These are phyloP conservation scores for Tritrichomonas foetus DNA, from an alignment of 208 protist species.

Conservation along the genomic window DNA sequence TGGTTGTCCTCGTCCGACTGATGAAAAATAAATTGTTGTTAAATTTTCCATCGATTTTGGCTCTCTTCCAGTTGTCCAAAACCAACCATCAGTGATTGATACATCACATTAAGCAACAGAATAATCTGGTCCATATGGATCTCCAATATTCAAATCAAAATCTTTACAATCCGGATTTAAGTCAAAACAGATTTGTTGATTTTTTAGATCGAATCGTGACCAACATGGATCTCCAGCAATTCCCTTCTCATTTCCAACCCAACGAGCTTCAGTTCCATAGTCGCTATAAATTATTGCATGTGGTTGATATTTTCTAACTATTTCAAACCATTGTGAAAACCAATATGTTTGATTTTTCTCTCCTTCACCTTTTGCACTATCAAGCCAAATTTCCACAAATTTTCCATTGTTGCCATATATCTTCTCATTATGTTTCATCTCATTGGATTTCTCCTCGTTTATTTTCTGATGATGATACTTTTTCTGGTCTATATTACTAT, in stretches of 20 bases:
- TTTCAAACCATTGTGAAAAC: neutral
- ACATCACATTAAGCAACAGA: neutral
- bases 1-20: neutral
- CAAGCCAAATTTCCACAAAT: neutral
- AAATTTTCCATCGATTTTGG: neutral
- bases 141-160: neutral
- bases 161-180: neutral
- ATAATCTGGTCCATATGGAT: neutral
- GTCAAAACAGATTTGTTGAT: neutral
- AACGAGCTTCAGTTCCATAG: neutral
- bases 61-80: neutral
- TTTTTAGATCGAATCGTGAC: neutral
- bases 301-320: neutral
- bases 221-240: neutral
- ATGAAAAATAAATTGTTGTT: neutral
- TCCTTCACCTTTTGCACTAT: neutral
- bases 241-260: neutral
- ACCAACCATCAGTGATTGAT: neutral
- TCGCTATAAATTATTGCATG: neutral
- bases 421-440: too few relatives aligned
- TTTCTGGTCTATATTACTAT: too few relatives aligned
- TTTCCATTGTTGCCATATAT: neutral
- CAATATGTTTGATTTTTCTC: neutral
- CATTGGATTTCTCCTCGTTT: too few relatives aligned
- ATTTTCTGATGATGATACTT: too few relatives aligned